Conservation (phyloP, 495 filamentous ascomycete species). For the Tetracladium marchalianum region DNA sequence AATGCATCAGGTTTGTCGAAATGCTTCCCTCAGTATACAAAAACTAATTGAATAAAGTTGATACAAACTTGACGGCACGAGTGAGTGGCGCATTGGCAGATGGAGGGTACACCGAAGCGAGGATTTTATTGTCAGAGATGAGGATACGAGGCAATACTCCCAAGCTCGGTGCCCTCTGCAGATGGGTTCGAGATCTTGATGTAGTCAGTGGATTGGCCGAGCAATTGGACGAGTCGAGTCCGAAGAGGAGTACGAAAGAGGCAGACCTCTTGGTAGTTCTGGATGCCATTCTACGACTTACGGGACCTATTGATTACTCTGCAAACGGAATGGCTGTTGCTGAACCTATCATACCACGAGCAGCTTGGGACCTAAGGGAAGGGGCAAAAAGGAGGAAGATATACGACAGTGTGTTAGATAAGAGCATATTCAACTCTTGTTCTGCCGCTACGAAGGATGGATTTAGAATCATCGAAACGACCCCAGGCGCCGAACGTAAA, state of each 20-base stretch:
- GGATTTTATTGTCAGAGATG: slow-evolving; percentile 37
- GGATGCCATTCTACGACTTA: slow-evolving; percentile 32
- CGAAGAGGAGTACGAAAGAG: slow-evolving; percentile 14
- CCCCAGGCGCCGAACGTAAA: slow-evolving; percentile 31
- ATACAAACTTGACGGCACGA: slow-evolving; percentile 30
- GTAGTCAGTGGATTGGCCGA: slow-evolving; percentile 31
- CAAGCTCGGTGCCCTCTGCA: slow-evolving; percentile 35
- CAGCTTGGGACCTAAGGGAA: slow-evolving; percentile 25
- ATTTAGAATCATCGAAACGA: slow-evolving; percentile 33
- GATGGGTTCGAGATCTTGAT: slow-evolving; percentile 41
- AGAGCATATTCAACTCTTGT: slow-evolving; percentile 19
- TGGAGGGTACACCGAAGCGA: slow-evolving; percentile 30
- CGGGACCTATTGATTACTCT: slow-evolving; percentile 27
- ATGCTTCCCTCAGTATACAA: background rate
- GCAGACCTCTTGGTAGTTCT: slow-evolving; percentile 27
- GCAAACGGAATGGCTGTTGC: slow-evolving; percentile 1
- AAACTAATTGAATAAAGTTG: slow-evolving; percentile 7
- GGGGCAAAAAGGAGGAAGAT: slow-evolving; percentile 12
- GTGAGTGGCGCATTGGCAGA: slow-evolving; percentile 34
- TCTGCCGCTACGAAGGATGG: slow-evolving; percentile 10
- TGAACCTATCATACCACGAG: slow-evolving; percentile 23
- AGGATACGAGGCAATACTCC: slow-evolving; percentile 28
- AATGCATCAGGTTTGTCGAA: slow-evolving; percentile 20
- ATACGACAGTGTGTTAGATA: slow-evolving; percentile 27
- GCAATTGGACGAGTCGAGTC: slow-evolving; percentile 9